phyloP scores from a whole-genome alignment of 306 rosid species.

The Trifolium fragiferum region DNA sequence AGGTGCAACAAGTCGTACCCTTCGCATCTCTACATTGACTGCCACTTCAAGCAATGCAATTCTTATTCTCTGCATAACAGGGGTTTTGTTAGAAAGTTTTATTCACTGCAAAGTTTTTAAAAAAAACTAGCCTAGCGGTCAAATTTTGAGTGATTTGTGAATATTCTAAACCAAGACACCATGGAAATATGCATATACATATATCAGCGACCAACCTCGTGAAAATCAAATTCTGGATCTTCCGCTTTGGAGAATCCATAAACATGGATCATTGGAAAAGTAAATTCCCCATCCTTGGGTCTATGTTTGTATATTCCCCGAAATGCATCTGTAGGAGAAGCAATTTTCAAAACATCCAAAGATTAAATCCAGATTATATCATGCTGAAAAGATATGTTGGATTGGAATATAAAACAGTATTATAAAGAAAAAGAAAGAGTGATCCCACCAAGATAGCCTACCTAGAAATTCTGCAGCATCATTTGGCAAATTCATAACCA shows the following conservation, averaged over 20 bases:
- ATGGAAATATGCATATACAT: constrained; percentile 18
- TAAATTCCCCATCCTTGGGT: constrained; percentile 51
- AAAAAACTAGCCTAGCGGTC: constrained; percentile 22
- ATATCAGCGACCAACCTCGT: constrained; percentile 61
- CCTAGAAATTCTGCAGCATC: constrained; percentile 93
- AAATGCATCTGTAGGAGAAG: constrained; percentile 68
- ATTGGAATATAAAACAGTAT: constrained; percentile 22
- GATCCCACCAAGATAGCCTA: constrained; percentile 38
- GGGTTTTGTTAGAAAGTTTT: constrained; percentile 8
- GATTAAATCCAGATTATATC: constrained; percentile 11
- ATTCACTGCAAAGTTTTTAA: constrained; percentile 22
- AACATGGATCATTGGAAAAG: constrained; percentile 79
- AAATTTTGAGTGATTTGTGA: constrained; percentile 19
- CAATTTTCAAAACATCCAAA: constrained; percentile 31
- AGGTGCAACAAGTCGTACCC: constrained; percentile 89
- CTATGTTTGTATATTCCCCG: constrained; percentile 70
- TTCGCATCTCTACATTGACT: constrained; percentile 75
- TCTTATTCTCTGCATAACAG: constrained; percentile 75
- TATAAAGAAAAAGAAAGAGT: constrained; percentile 11
- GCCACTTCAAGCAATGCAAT: constrained; percentile 78
- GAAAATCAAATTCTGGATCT: constrained; percentile 97
- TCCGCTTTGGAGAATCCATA: constrained; percentile 94
- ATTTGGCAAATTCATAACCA: constrained; percentile 95
- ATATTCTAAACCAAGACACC: constrained; percentile 23
- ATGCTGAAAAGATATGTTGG: constrained; percentile 34